A percentile compares a stretch with the other conserved stretches of the same genome.
Evolutionary conservation across 2,329 filamentous ascomycete genomes (phyloP).

Genomic region (Colletotrichum sp.): DNA sequence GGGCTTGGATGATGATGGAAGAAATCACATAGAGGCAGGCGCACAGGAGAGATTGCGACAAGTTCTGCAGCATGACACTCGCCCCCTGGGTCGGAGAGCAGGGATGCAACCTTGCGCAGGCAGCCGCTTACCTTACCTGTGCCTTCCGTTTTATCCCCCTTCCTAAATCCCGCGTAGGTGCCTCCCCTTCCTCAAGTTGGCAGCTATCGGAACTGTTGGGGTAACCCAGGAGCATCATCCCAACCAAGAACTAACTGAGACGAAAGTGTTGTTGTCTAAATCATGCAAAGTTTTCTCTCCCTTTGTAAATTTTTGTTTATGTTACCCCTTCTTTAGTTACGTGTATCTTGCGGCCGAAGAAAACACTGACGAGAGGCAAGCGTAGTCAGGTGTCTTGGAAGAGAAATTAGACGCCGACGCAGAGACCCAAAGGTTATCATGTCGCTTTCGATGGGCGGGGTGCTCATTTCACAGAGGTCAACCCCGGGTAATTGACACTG

Average conservation of each 20-base stretch:
- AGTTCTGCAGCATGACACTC: not conserved
- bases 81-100: not conserved
- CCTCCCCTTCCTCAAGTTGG: too few relatives aligned
- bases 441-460: not conserved
- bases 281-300: not conserved
- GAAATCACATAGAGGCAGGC: slow-evolving; percentile 24
- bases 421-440: not conserved
- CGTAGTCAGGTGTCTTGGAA: not conserved
- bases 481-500: not conserved
- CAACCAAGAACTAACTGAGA: not conserved
- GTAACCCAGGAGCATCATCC: not conserved
- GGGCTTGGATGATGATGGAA: not conserved
- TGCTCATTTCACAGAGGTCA: not conserved
- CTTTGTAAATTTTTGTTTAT: not conserved
- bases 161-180: not conserved
- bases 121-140: not conserved
- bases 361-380: not conserved
- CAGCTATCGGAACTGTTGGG: not conserved
- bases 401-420: not conserved
- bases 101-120: not conserved
- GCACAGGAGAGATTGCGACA: not conserved
- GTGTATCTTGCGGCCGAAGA: not conserved
- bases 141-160: not conserved
- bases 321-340: not conserved
- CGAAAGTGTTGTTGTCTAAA: not conserved